Conservation (phyloP, 129 eudicot species). For the Tagetes patula region DNA sequence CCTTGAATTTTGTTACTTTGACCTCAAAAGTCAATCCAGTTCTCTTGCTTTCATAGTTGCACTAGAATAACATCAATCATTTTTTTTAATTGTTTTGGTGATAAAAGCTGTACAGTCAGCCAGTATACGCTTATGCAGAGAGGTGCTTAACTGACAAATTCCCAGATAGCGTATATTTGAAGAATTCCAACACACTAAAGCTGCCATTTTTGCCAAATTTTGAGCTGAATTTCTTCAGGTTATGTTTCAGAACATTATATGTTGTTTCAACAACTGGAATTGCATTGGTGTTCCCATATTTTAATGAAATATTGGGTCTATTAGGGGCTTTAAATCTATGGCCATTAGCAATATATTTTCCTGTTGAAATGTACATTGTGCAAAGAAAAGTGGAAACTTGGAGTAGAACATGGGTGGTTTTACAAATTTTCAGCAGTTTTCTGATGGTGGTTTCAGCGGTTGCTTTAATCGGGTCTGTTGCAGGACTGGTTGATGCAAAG, state of each 20-base stretch:
- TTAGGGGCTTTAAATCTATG: conserved; percentile 73
- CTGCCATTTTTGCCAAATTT: conserved; percentile 54
- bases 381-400: conserved; percentile 57
- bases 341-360: conserved; percentile 75
- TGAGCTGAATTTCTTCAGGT: conserved; percentile 50
- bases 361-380: conserved; percentile 63
- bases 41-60: no score
- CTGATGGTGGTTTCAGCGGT: conserved; percentile 47
- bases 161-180: conserved; percentile 46
- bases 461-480: conserved; percentile 62
- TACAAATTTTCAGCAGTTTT: conserved; percentile 52
- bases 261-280: conserved; percentile 64
- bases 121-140: conserved; percentile 62
- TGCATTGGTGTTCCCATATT: conserved; percentile 66
- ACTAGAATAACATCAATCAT: not conserved
- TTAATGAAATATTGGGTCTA: conserved; percentile 73
- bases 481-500: conserved; percentile 58
- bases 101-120: conserved; percentile 69
- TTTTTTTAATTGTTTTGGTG: conserved; percentile 7
- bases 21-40: not conserved
- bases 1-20: not conserved
- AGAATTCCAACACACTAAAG: conserved; percentile 30
- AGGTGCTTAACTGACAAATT: conserved; percentile 43
- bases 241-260: conserved; percentile 60
- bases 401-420: conserved; percentile 54